These are phyloP conservation scores for Endocalyx cinctus DNA, from an alignment of 2,329 filamentous ascomycete species.

Conservation along the genomic window DNA sequence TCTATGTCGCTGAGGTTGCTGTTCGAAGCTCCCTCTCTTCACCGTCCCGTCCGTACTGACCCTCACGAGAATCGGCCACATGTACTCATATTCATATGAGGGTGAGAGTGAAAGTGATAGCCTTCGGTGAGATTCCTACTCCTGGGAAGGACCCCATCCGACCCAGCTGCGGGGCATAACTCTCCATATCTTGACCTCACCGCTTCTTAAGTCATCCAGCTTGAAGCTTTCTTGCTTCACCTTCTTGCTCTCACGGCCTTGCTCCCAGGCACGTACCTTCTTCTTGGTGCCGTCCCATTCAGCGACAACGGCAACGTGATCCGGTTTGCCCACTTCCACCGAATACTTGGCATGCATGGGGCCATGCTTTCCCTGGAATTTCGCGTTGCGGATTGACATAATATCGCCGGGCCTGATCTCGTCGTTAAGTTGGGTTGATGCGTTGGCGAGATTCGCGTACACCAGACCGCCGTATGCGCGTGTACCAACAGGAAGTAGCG, in stretches of 20 bases:
- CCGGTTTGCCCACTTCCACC: constrained; percentile 78
- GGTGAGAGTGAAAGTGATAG: too few relatives aligned
- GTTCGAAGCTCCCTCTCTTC: constrained; percentile 8
- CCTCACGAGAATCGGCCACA: constrained; percentile 22
- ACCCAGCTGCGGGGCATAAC: constrained; percentile 91
- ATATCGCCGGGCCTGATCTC: constrained; percentile 94
- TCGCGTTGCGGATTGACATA: constrained; percentile 85
- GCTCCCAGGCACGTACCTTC: constrained; percentile 93
- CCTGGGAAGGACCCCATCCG: constrained; percentile 72
- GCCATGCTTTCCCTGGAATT: constrained; percentile 92
- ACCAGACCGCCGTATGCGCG: constrained; percentile 88
- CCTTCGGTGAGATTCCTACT: constrained; percentile 37
- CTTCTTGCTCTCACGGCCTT: constrained; percentile 89
- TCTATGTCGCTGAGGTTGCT: constrained; percentile 12
- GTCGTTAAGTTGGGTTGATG: constrained; percentile 82
- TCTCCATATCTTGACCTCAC: constrained; percentile 96
- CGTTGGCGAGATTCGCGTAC: constrained; percentile 93
- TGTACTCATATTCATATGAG: constrained; percentile 20
- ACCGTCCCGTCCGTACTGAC: constrained; percentile 21
- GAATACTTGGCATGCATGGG: constrained; percentile 94
- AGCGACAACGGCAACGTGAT: constrained; percentile 85
- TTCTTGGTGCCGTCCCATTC: constrained; percentile 99
- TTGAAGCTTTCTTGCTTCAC: constrained; percentile 92
- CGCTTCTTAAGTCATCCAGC: constrained; percentile 83
- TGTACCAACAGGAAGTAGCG: constrained; percentile 78